phyloP scores from a whole-genome alignment of 108 stramenopile species.

The Hondaea fermentalgiana region DNA sequence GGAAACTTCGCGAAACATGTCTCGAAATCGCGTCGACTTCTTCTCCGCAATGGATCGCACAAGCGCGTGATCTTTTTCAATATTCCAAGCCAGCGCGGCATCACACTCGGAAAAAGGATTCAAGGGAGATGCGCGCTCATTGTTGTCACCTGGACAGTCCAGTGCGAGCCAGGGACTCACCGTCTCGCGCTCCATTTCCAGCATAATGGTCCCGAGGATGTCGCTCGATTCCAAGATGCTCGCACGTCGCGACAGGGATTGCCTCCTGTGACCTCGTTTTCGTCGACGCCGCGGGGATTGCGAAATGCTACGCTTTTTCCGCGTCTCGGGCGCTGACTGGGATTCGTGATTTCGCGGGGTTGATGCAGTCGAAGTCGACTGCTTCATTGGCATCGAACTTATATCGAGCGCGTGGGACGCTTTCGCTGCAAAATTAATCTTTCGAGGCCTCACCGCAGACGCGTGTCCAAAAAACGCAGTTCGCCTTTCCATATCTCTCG shows the following conservation, averaged over 20 bases:
- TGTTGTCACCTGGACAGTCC: neutral
- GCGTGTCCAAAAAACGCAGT: neutral
- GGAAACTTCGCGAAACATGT: neutral
- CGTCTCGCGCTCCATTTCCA: neutral
- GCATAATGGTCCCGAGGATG: neutral
- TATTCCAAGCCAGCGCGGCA: neutral
- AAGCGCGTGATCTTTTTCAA: neutral
- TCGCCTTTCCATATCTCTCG: neutral
- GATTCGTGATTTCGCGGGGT: neutral
- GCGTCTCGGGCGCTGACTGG: neutral
- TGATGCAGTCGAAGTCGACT: too few relatives aligned
- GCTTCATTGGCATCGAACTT: too few relatives aligned
- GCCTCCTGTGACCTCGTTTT: neutral
- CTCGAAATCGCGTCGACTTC: neutral
- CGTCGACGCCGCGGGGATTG: neutral
- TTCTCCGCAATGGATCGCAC: neutral
- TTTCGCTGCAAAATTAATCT: too few relatives aligned
- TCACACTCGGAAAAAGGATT: neutral
- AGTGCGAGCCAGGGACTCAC: neutral
- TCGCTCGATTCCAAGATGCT: neutral
- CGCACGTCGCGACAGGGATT: neutral
- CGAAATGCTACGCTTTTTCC: neutral
- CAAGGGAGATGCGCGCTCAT: neutral
- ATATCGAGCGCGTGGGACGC: too few relatives aligned
- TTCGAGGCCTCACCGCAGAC: neutral